Conservation (phyloP, 306 rosid genomes). For the Astragalus glycyphyllos region DNA sequence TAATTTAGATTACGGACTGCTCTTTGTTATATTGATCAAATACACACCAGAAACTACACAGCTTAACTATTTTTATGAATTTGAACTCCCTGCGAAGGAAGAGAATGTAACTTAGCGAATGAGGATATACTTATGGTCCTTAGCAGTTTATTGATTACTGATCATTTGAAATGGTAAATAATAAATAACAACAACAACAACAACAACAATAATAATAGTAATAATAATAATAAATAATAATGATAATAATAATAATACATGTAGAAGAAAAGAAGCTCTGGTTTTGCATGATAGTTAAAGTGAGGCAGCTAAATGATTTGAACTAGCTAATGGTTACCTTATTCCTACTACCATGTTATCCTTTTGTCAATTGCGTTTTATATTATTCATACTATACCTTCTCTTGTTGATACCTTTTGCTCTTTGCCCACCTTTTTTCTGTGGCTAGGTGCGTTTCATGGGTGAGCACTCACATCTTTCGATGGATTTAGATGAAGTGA, state of each 20-base stretch:
- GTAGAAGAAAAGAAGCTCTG: background rate
- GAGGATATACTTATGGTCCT: slow-evolving; percentile 14
- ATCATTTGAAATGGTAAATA: slow-evolving; percentile 12
- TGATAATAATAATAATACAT: background rate
- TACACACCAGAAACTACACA: slow-evolving; percentile 6
- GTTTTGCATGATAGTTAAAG: slow-evolving; percentile 21
- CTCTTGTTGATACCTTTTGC: slow-evolving; percentile 30
- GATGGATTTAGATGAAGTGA: slow-evolving; percentile 85
- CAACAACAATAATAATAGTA: no score
- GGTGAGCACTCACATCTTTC: slow-evolving; percentile 92
- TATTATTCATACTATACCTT: slow-evolving; percentile 32
- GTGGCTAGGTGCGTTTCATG: slow-evolving; percentile 84
- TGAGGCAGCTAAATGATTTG: slow-evolving; percentile 13
- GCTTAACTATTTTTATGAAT: slow-evolving; percentile 10
- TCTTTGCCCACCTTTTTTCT: slow-evolving; percentile 28
- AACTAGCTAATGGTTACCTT: background rate
- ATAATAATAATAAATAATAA: background rate
- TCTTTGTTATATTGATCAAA: slow-evolving; percentile 17
- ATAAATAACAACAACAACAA: no score
- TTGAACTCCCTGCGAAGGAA: slow-evolving; percentile 14
- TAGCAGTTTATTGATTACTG: slow-evolving; percentile 25
- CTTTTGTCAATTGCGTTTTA: slow-evolving; percentile 26
- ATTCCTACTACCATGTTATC: background rate
- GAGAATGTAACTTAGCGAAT: slow-evolving; percentile 21
- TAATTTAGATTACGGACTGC: background rate